Evolutionary conservation across 83 land plant species (phyloP), one percentile per base, ranked within the genome.

Genomic region (Larix sibirica): DNA sequence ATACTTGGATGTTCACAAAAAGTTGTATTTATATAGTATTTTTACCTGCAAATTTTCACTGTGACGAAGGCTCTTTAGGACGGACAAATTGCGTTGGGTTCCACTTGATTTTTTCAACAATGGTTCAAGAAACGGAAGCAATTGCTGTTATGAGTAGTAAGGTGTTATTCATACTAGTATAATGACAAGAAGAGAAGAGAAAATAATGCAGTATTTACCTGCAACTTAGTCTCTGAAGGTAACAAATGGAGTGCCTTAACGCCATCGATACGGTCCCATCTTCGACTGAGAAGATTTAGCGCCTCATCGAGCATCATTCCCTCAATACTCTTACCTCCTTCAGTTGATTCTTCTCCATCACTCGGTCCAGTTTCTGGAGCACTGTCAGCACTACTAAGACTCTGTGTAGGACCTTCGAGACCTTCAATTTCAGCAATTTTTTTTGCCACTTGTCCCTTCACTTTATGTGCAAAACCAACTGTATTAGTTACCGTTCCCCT

Each of bases 201-300:
- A 81, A 54, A 77, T 12, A 77, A n/a, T 80, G 42, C 13, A 9
- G 42, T 66, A 64, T 26, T 26, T 26, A 95, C 98, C 98, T 95
- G 91, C 81, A 97, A 84, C 61, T 92, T 95, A 69, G 96, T 94
- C 50, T 95, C 94, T 75, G 83, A 89, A 28, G 98, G 99, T 28
- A 97, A 82, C 63, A 95, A 84, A 61, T 80, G 92, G 24, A 97
- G 87, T 24, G 97, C 96, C 73, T 94, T 95, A 14, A 96, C 95
- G 78, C 96, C 99, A 88, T 97, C 91, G 18, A 97, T 80, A 82
- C 96, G 85, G 71, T 95, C 93, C 99, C 99, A 95, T 83, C 95
- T 90, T 68, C 79, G 63, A 82, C 98, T 90, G 81, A 97, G 89
- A 80, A 97, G 81, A 83, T 64, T 64, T n/a, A 64, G 68, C 21